Percentiles rank a stretch among this genome's conserved stretches.
Conservation (phyloP, 495 filamentous ascomycete species). For the Mytilinidion resinicola region DNA sequence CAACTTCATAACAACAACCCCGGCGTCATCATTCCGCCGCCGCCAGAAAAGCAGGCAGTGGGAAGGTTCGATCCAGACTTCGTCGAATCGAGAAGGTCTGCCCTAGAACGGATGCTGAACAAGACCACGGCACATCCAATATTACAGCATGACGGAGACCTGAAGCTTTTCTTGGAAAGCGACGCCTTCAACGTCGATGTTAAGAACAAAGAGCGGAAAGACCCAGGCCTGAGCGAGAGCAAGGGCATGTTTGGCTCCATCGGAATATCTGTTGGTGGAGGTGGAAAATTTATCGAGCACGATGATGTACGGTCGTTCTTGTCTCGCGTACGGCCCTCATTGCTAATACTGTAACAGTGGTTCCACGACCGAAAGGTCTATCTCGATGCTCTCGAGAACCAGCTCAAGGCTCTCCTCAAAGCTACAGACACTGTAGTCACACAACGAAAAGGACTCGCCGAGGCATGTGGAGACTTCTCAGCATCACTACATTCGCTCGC, state of each 20-base stretch:
- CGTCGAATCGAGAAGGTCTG: conserved; percentile 82
- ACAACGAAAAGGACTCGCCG: conserved; percentile 86
- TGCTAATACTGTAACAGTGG: conserved; percentile 50
- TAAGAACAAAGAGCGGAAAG: conserved; percentile 93
- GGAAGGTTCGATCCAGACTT: conserved; percentile 96
- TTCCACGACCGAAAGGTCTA: conserved; percentile 95
- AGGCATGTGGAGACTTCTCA: conserved; percentile 88
- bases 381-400: conserved; percentile 88
- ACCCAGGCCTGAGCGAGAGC: conserved; percentile 77
- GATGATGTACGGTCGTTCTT: conserved; percentile 71
- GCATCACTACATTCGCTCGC: conserved; percentile 83
- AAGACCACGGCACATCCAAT: conserved; percentile 86
- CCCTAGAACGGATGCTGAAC: conserved; percentile 93
- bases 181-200: conserved; percentile 92
- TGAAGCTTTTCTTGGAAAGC: conserved; percentile 95
- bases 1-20: conserved; percentile 90
- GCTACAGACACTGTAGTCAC: conserved; percentile 85
- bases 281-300: conserved; percentile 90
- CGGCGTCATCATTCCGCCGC: conserved; percentile 89
- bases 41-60: conserved; percentile 96
- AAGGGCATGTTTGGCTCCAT: conserved; percentile 88
- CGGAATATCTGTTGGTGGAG: conserved; percentile 65
- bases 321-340: neutral
- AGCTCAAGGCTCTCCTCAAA: conserved; percentile 89
- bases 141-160: conserved; percentile 84